phyloP scores from a whole-genome alignment of 805 yeast genomes.

The Metschnikowia colocasiae region DNA sequence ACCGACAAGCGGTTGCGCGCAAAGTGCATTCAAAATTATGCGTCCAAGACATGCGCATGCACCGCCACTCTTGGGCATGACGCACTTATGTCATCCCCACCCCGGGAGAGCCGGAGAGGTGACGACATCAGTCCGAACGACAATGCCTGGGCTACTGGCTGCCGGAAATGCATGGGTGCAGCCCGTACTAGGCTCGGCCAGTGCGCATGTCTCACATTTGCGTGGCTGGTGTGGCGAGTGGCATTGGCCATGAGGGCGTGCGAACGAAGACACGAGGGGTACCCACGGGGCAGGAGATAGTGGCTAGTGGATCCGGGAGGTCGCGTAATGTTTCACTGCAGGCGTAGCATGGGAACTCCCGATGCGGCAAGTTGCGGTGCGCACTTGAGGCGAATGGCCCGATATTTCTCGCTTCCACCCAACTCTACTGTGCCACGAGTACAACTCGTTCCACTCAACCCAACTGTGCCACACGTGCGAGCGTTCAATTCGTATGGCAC shows the following conservation, averaged over 20 bases:
- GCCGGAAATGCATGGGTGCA: too few species aligned
- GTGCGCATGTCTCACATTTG: neutral
- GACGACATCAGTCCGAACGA: neutral
- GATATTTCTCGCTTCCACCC: neutral
- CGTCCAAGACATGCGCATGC: slow-evolving; percentile 2
- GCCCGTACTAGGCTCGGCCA: too few species aligned
- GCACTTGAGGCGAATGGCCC: neutral
- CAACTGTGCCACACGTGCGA: too few species aligned
- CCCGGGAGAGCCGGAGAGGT: neutral
- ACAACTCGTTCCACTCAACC: too few species aligned
- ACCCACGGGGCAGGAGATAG: neutral
- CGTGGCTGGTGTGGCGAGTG: neutral
- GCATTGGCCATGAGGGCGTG: neutral
- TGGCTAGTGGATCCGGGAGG: neutral
- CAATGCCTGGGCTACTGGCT: too few species aligned
- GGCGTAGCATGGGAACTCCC: neutral
- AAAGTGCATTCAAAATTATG: neutral
- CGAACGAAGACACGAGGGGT: neutral
- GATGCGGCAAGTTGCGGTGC: neutral
- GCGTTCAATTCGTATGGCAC: too few species aligned
- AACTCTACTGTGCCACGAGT: neutral
- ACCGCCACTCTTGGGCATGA: neutral
- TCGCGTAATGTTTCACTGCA: neutral
- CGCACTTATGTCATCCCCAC: neutral
- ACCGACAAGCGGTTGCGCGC: neutral